Evolutionary conservation across 257 asterid species (phyloP).

Genomic region (Nicotiana attenuata): DNA sequence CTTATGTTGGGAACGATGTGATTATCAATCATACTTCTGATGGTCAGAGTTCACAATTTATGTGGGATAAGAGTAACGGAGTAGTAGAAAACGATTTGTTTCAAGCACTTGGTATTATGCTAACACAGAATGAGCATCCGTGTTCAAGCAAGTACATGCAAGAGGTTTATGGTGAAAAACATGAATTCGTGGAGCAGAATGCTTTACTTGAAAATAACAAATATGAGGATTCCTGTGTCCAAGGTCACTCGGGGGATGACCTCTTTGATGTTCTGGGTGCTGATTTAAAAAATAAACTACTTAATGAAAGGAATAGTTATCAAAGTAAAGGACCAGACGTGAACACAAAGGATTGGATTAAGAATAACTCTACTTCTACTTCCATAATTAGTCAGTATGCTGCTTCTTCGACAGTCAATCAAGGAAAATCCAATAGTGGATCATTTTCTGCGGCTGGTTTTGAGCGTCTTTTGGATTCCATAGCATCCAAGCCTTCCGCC

Average conservation of each 20-base stretch:
- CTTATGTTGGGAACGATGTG: slow-evolving; percentile 20
- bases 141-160: slow-evolving; percentile 22
- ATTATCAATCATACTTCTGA: slow-evolving; percentile 17
- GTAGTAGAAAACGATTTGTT: slow-evolving; percentile 23
- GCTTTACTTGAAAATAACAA: slow-evolving; percentile 9
- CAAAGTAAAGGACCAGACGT: slow-evolving; percentile 14
- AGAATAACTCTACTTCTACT: slow-evolving; percentile 16
- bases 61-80: slow-evolving; percentile 18
- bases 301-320: slow-evolving; percentile 39
- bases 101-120: slow-evolving; percentile 27
- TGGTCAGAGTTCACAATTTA: slow-evolving; percentile 5
- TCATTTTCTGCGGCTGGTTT: slow-evolving; percentile 31
- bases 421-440: slow-evolving; percentile 45
- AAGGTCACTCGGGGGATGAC: slow-evolving; percentile 53
- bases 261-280: slow-evolving; percentile 78
- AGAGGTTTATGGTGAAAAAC: slow-evolving; percentile 32
- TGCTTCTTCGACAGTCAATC: slow-evolving; percentile 33
- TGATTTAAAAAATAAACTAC: slow-evolving; percentile 60
- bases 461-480: slow-evolving; percentile 72
- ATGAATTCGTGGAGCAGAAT: slow-evolving; percentile 25
- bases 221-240: slow-evolving; percentile 31
- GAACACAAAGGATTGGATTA: slow-evolving; percentile 17
- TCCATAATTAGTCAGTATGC: slow-evolving; percentile 27
- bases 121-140: slow-evolving; percentile 19
- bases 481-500: slow-evolving; percentile 41